These are phyloP conservation scores for Adansonia gregorii DNA, from an alignment of 441 rosid genomes.

Conservation along the genomic window DNA sequence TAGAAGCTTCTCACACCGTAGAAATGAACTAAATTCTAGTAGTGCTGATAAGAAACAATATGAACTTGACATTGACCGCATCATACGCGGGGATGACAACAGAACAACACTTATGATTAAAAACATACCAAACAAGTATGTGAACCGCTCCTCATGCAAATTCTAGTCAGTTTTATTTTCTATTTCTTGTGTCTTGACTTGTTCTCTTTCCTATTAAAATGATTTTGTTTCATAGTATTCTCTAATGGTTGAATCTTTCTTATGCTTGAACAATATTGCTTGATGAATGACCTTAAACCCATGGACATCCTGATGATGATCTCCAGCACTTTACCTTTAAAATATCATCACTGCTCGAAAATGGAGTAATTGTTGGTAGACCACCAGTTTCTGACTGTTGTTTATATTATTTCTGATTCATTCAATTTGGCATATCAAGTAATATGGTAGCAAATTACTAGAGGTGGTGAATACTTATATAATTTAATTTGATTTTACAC, in stretches of 20 bases:
- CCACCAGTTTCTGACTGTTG: not conserved
- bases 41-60: slow-evolving; percentile 64
- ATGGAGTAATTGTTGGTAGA: not conserved
- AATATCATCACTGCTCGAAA: not conserved
- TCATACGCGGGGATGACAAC: slow-evolving; percentile 60
- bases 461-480: not conserved
- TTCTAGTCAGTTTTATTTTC: slow-evolving; percentile 15
- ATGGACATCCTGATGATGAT: not conserved
- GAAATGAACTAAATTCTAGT: slow-evolving; percentile 61
- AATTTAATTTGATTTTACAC: not conserved
- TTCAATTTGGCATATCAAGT: not conserved
- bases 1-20: slow-evolving; percentile 60
- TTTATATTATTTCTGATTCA: not conserved
- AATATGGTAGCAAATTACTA: not conserved
- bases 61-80: slow-evolving; percentile 70
- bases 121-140: slow-evolving; percentile 79
- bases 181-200: slow-evolving; percentile 19
- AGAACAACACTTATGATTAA: slow-evolving; percentile 79
- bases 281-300: not conserved
- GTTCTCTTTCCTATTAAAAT: slow-evolving; percentile 17
- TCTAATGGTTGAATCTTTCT: not conserved
- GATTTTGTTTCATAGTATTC: slow-evolving; percentile 1
- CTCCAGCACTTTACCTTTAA: not conserved
- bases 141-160: slow-evolving; percentile 21
- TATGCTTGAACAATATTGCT: not conserved